phyloP scores from a whole-genome alignment of 2,329 filamentous ascomycete species.

The Penicillium brevicompactum region DNA sequence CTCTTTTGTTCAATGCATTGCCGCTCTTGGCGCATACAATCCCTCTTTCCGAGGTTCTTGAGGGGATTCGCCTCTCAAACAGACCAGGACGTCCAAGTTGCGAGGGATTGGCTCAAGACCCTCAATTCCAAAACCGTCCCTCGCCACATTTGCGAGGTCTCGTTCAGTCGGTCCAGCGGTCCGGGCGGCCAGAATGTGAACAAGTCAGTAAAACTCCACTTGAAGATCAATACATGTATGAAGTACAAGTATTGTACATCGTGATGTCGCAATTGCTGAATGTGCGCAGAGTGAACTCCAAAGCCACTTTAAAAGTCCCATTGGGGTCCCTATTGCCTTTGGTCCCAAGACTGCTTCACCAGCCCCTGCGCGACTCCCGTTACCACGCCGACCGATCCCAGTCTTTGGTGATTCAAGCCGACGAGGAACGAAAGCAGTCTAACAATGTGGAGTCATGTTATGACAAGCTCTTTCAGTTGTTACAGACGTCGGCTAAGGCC shows the following conservation, averaged over 20 bases:
- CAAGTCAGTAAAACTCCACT: constrained; percentile 53
- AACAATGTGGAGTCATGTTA: constrained; percentile 64
- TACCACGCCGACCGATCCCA: constrained; percentile 58
- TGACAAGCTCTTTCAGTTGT: constrained; percentile 57
- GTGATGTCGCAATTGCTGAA: constrained; percentile 3
- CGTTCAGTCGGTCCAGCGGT: constrained; percentile 65
- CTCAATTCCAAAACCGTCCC: constrained; percentile 59
- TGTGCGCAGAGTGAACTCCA: constrained; percentile 62
- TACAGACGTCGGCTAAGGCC: constrained; percentile 53
- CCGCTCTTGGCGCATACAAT: constrained; percentile 7
- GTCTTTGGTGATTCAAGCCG: constrained; percentile 62
- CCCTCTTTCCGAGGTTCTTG: constrained; percentile 3
- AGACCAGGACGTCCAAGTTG: constrained; percentile 35
- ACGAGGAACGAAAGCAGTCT: constrained; percentile 63
- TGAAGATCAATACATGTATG: constrained; percentile 5
- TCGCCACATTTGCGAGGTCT: constrained; percentile 58
- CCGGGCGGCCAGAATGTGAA: constrained; percentile 71
- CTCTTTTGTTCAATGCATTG: neutral
- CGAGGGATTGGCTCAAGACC: constrained; percentile 59
- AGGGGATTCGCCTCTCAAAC: constrained; percentile 32
- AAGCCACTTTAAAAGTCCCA: constrained; percentile 64
- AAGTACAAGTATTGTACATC: too few species aligned
- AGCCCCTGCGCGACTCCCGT: constrained; percentile 54
- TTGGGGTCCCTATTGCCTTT: constrained; percentile 55
- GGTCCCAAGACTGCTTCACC: constrained; percentile 58